These are phyloP conservation scores for Penicillium brasilianum DNA, from an alignment of 2,329 filamentous ascomycete species.

Conservation along the genomic window DNA sequence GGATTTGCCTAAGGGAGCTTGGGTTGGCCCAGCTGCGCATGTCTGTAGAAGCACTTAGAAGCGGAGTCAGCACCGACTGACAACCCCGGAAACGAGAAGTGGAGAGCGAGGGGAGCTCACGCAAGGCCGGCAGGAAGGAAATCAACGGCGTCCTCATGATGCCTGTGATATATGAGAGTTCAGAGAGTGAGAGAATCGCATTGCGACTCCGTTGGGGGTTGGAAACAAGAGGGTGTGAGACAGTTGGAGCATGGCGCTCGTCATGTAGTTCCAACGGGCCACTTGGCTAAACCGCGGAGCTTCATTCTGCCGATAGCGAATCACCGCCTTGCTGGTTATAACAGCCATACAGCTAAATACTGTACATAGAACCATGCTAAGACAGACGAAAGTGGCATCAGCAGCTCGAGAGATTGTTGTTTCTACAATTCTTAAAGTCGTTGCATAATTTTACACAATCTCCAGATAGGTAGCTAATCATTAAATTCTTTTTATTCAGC, in stretches of 20 bases:
- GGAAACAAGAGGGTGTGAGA: neutral
- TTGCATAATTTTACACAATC: neutral
- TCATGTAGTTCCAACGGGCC: conserved; percentile 39
- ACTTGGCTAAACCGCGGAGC: conserved; percentile 44
- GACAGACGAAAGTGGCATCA: neutral
- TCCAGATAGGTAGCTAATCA: conserved; percentile 8
- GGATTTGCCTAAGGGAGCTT: conserved; percentile 28
- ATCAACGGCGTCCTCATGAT: conserved; percentile 45
- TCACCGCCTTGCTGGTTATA: conserved; percentile 17
- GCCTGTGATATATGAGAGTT: conserved; percentile 29
- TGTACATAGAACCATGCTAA: neutral
- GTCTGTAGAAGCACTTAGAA: conserved; percentile 40
- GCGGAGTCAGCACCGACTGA: conserved; percentile 29
- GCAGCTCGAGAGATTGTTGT: neutral
- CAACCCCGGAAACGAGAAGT: conserved; percentile 8
- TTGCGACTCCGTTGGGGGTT: conserved; percentile 34
- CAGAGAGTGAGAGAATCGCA: conserved; percentile 37
- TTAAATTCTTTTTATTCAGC: conserved; percentile 31
- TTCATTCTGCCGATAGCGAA: conserved; percentile 42
- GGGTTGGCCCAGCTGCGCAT: conserved; percentile 34
- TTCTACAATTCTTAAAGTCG: neutral
- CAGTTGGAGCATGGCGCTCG: conserved; percentile 13
- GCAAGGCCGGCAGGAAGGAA: conserved; percentile 42
- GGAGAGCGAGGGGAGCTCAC: conserved; percentile 32
- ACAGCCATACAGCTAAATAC: neutral